Base-by-base conservation (phyloP, 371 early-diverging fungal genomes). In the Smittium mucronatum region DNA sequence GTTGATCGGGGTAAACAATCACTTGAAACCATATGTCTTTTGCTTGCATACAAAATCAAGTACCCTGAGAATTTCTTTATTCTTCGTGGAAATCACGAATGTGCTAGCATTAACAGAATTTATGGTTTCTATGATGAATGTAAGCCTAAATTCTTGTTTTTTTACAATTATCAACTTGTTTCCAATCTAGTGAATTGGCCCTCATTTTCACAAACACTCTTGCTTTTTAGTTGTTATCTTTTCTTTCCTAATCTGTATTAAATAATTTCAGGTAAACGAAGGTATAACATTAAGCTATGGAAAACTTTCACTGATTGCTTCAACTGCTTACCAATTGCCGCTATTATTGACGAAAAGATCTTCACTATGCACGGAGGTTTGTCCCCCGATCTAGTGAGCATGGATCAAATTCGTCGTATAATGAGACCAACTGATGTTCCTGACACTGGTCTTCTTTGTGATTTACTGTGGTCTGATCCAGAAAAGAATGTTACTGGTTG, bases 61-160 rank as follows among this genome's bases (percentile, higher is more conserved):
- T 93, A 86, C 75, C 94, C 94, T 16, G 90, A 98, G 73, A 95
- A 96, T 84, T 96, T 98, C 75, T 98, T 97, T 77, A 77, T 98
- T 60, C 77, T 99, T 69, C 83, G 99, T 68, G 99, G 99, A 35
- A 99, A 99, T 81, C 99, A 99, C 82, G 99, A 99, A 82, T 94
- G 93, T 76, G 95, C 95, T 64, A 92, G 89, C 75, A 93, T 98
- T 25, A 98, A 95, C 70, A 85, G 92, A 83, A 97, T 97, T 71
- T 99, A 99, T 76, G 99, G 99, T 5, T 99, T 99, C 79, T 99
- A 94, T 75, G 99, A 98, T 75, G 99, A 99, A 85, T 98, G 98
- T 87, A 93, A 93, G 75, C 47, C 21, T 21, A 11, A 11, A 5
- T 47, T 21, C 47, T 21, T 21, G 11, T 47, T 21, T 21, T 21